Evolutionary conservation across 2,329 filamentous ascomycete species (phyloP).

Genomic region (Thielaviopsis ethacetica): DNA sequence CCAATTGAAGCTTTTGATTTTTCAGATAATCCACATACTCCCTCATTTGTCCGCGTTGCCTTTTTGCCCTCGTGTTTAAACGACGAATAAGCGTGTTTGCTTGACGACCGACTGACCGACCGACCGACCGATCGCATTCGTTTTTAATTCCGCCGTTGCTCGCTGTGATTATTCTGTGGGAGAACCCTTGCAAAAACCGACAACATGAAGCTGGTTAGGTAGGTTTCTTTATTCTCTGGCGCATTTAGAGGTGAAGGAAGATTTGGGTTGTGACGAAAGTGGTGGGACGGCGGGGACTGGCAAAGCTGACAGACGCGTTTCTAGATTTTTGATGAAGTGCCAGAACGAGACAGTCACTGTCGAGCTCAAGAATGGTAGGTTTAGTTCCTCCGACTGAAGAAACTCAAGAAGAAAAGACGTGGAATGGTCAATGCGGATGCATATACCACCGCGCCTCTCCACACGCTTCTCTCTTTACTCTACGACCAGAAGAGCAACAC

Average conservation of each 20-base stretch:
- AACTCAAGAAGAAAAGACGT: no score
- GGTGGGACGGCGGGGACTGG: not conserved
- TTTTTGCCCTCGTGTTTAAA: not conserved
- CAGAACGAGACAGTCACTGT: constrained; percentile 97
- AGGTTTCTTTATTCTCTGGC: constrained; percentile 23
- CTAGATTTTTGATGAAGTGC: constrained; percentile 97
- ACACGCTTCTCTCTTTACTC: no score
- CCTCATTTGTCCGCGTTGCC: not conserved
- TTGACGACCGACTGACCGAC: not conserved
- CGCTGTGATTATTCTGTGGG: not conserved
- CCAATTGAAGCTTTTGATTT: not conserved
- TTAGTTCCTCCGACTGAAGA: not conserved
- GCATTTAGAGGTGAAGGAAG: not conserved
- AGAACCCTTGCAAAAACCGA: constrained; percentile 14
- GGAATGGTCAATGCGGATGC: no score
- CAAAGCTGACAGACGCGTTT: not conserved
- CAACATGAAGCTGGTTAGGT: constrained; percentile 97
- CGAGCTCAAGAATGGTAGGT: constrained; percentile 88
- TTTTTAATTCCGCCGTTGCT: not conserved
- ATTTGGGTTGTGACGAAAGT: not conserved
- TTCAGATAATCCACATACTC: not conserved
- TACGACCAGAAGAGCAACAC: not conserved
- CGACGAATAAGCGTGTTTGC: not conserved
- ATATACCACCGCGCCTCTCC: no score
- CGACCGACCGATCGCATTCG: not conserved